Conservation (phyloP, 257 asterid species). For the Scutellaria galericulata region DNA sequence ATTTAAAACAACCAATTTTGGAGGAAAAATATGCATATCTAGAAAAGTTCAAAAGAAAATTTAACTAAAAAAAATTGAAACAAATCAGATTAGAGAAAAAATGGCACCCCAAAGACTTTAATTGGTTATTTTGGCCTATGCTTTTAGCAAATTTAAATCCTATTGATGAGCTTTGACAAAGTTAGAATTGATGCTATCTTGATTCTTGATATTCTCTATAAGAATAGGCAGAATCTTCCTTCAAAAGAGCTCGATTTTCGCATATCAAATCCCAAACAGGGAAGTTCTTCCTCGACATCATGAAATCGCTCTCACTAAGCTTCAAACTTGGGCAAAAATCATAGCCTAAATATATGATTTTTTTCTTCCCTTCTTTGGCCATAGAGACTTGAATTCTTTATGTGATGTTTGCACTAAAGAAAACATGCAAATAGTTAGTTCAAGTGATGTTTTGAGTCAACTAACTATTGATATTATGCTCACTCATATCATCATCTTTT, state of each 20-base stretch:
- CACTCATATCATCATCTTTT: slow-evolving; percentile 4
- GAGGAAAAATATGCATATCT: no score
- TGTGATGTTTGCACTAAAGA: no score
- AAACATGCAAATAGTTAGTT: not conserved
- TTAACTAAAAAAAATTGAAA: not conserved
- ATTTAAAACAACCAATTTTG: no score
- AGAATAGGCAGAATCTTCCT: slow-evolving; percentile 23
- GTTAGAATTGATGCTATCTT: slow-evolving; percentile 29
- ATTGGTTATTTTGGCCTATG: not conserved
- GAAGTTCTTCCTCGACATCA: slow-evolving; percentile 82
- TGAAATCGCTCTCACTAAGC: slow-evolving; percentile 50
- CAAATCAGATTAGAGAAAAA: not conserved
- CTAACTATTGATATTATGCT: not conserved
- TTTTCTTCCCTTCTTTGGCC: slow-evolving; percentile 56
- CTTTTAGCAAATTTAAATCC: not conserved
- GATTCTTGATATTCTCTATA: slow-evolving; percentile 45
- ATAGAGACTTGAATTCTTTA: slow-evolving; percentile 51
- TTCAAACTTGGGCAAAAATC: slow-evolving; percentile 62
- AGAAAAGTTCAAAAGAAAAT: not conserved
- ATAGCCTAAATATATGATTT: slow-evolving; percentile 70
- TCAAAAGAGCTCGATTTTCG: slow-evolving; percentile 43
- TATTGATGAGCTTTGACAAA: slow-evolving; percentile 55
- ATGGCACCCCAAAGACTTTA: no score
- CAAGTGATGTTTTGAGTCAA: no score
- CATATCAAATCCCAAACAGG: slow-evolving; percentile 76